These are phyloP conservation scores for Alternaria triticina DNA, from an alignment of 2,329 filamentous ascomycete genomes.

Conservation along the genomic window DNA sequence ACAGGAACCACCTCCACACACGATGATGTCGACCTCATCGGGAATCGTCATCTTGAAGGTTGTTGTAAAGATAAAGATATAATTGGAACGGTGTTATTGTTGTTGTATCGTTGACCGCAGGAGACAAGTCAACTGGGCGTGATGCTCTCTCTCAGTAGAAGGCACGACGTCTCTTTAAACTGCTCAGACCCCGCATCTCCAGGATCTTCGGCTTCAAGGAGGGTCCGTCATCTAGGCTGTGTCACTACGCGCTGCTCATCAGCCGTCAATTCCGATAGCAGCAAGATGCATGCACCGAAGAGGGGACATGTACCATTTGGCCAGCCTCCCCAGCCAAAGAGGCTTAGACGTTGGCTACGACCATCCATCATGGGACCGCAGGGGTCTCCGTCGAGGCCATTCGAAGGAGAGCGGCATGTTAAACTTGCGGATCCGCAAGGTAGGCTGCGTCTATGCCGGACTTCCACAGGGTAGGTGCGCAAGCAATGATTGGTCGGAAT, in stretches of 20 bases:
- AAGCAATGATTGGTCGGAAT: conserved; percentile 30
- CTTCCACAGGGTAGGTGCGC: conserved; percentile 12
- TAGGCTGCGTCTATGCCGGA: conserved; percentile 14
- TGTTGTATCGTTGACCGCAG: conserved; percentile 28
- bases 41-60: conserved; percentile 64
- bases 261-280: conserved; percentile 19
- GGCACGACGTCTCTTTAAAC: conserved; percentile 35
- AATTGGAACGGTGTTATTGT: neutral
- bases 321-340: conserved; percentile 13
- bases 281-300: conserved; percentile 29
- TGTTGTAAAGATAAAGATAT: conserved; percentile 1
- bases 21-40: conserved; percentile 82
- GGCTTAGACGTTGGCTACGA: conserved; percentile 14
- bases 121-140: conserved; percentile 40
- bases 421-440: conserved; percentile 43
- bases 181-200: conserved; percentile 39
- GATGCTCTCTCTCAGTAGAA: conserved; percentile 13
- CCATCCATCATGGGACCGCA: conserved; percentile 13
- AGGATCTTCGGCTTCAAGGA: conserved; percentile 30
- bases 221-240: conserved; percentile 28
- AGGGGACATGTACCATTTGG: conserved; percentile 31
- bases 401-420: conserved; percentile 11
- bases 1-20: conserved; percentile 75
- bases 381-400: conserved; percentile 12
- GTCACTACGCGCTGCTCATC: conserved; percentile 18